Base-by-base conservation (phyloP, 2,329 filamentous ascomycete species). In the Phyllosticta capitalensis region DNA sequence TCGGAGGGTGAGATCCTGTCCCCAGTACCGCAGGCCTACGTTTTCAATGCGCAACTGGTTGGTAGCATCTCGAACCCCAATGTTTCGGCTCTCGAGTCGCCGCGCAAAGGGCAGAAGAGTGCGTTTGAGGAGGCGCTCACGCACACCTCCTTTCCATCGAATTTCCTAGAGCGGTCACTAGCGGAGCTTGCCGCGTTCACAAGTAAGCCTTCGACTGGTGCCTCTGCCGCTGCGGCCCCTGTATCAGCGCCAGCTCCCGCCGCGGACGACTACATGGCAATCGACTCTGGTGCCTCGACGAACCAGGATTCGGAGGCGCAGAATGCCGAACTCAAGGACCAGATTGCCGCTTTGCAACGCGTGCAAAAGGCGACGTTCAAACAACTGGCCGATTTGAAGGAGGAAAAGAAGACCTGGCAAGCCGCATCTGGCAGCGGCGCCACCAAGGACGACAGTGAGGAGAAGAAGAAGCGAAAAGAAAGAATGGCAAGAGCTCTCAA, bases 21-120 rank as follows among this genome's bases (percentile, higher is more conserved):
- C 9, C 63, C 68, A 20, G 71, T 79, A 9, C 77, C 78, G 62
- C 78, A 82, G 48, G 81, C 80, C 63, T 90, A 92, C 68, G 81
- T 80, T 3, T 79, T 90, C 62, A 85, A 80, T 17, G 76, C 84
- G 12, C 86, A 89, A 69, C 75, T 91, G n/a, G 76, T 71, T 7
- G 66, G 64, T 58, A 68, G 63, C 14, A 60, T 72, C 26, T 65
- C 61, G 17, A 63, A 60, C 9, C 64, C 66, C 45, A 62, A 64
- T 17, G 64, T 71, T 50, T 73, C 72, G 33, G 71, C 71, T 5
- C 67, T 68, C 1, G 68, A 68, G 21, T 55, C 59, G 22, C 22
- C 21, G 17, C 62, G 54, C 58, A 56, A 49, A 45, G 51, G 58
- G 9, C 61, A 61, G 49, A 67, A 65, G 56, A 66, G 63, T 14